Conservation (phyloP, 1,139 yeast genomes). For the Saccharomyces pastorianus region DNA sequence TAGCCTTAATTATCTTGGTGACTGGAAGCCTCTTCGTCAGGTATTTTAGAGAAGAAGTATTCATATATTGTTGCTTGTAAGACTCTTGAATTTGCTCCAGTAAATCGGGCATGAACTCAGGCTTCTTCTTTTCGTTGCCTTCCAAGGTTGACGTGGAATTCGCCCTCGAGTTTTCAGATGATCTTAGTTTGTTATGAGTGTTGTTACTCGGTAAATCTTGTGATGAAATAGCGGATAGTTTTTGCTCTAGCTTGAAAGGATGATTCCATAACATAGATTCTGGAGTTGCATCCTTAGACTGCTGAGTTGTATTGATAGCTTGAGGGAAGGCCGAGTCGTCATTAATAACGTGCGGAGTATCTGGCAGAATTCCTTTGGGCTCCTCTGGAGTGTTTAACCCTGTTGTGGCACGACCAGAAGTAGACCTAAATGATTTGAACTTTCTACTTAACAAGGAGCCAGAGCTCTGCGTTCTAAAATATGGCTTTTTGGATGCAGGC, state of each 20-base stretch:
- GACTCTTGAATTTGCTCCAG: constrained; percentile 19
- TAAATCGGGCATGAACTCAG: constrained; percentile 20
- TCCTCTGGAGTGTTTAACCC: constrained; percentile 2
- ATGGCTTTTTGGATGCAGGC: constrained; percentile 5
- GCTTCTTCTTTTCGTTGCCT: constrained; percentile 3
- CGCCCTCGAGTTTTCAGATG: constrained; percentile 6
- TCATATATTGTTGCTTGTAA: constrained; percentile 19
- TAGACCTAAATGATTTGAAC: constrained; percentile 20
- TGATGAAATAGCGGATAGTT: neutral
- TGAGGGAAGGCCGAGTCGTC: constrained; percentile 6
- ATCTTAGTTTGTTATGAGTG: constrained; percentile 5
- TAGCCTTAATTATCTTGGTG: constrained; percentile 21
- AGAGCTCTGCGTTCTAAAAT: constrained; percentile 21
- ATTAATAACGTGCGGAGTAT: neutral
- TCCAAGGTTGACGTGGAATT: constrained; percentile 5
- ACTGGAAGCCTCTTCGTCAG: constrained; percentile 24
- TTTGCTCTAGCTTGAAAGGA: constrained; percentile 1
- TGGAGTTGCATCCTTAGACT: constrained; percentile 2
- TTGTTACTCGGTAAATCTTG: constrained; percentile 1
- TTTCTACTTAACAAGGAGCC: constrained; percentile 25
- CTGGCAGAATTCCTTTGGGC: neutral
- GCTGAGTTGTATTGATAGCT: constrained; percentile 5
- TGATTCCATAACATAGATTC: constrained; percentile 3
- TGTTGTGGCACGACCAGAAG: constrained; percentile 7
- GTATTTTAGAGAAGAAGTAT: constrained; percentile 22